Percentiles rank a stretch among this genome's conserved stretches.
phyloP scores from a whole-genome alignment of 345 rosid species.

The Pistacia integerrima region DNA sequence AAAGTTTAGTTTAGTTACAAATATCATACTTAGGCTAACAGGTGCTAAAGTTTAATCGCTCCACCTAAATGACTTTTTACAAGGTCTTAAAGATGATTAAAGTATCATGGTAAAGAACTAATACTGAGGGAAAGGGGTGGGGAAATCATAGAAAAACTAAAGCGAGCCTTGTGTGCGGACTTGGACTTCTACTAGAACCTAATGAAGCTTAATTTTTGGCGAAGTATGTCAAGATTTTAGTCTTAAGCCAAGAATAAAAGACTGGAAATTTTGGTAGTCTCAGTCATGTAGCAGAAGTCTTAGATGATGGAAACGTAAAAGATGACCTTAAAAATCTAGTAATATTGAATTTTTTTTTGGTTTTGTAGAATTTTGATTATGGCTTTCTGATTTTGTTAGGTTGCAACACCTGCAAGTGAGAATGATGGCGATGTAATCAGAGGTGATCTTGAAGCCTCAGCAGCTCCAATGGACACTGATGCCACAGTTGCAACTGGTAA shows the following conservation, averaged over 20 bases:
- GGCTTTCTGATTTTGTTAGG: constrained; percentile 21
- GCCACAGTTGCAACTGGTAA: constrained; percentile 28
- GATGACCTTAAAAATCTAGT: not conserved
- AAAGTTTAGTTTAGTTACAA: no score
- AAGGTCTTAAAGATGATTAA: no score
- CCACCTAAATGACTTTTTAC: no score
- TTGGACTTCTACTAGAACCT: not conserved
- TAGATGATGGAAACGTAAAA: no score
- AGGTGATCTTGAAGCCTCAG: constrained; percentile 55
- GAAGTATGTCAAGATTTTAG: not conserved
- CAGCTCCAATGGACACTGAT: constrained; percentile 68
- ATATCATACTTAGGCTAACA: no score
- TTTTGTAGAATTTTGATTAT: not conserved
- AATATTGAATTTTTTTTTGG: not conserved
- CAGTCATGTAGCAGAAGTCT: not conserved
- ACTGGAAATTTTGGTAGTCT: not conserved
- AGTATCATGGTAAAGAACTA: no score
- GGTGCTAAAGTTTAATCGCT: no score
- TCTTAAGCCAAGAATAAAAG: not conserved
- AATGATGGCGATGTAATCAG: constrained; percentile 61
- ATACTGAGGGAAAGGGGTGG: no score
- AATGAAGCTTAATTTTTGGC: not conserved
- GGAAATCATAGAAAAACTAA: not conserved
- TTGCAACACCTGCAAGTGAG: constrained; percentile 61
- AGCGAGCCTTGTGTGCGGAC: not conserved